Evolutionary conservation across 1,284 basidiomycete genomes (phyloP), one percentile per base, ranked within the genome.

Genomic region (Tylopilus sp.): DNA sequence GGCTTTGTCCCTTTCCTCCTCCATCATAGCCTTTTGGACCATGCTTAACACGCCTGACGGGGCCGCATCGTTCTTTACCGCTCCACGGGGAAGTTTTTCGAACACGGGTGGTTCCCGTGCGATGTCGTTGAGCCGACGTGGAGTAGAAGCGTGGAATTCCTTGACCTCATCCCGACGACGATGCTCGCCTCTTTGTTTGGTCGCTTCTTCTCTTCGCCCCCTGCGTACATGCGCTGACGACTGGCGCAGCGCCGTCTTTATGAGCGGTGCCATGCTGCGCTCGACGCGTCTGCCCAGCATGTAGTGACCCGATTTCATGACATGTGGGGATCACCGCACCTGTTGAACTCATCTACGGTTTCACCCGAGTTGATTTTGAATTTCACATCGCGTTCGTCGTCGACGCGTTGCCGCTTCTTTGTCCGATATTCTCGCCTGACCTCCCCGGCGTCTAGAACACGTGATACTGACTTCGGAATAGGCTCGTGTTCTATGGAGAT

Each of bases 11-110:
- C 88, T 73, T 67, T 89, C 87, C 52, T 74, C 71, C 57, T 86
- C 86, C 78, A 91, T 80, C 81, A 84, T 80, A 10, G 73, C 73
- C 64, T 79, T 83, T 68, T 89, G 85, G 6, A 82, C 79, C 76
- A 86, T 81, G n/a, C 82, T 85, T 23, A 88, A 53, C 10, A 86
- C 74, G 2, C 74, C 76, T 39, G 47, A 43, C 12, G 53, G 30
- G 74, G 60, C 62, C 55, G 23, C 67, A 69, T 44, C 51, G 46
- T 34, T 46, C 53, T 55, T 59, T 38, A 60, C 53, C 59, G 64
- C 72, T 21, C 71, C 70, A 30, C 74, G 73, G 3, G 78, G 72
- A 3, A 72, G 58, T 57, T 67, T 71, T 49, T 65, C 74, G 29
- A 79, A 59, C 13, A 67, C 63, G 0, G 86, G 86, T 3, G 83